Conservation (phyloP, 495 filamentous ascomycete genomes). For the Cetradonia linearis region DNA sequence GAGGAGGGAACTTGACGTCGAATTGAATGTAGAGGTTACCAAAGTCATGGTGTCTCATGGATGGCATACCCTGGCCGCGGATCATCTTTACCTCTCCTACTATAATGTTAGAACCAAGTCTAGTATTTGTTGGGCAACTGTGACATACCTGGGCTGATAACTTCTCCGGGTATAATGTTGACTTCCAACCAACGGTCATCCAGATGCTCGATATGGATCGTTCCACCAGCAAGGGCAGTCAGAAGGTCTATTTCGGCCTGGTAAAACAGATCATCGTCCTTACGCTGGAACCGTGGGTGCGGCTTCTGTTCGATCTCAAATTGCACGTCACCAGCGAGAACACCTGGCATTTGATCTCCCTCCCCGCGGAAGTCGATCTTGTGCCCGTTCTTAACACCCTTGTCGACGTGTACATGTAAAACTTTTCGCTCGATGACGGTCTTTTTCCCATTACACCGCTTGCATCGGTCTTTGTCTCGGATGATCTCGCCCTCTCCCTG, state of each 20-base stretch:
- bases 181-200: constrained; percentile 94
- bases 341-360: constrained; percentile 91
- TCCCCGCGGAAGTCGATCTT: constrained; percentile 95
- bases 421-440: constrained; percentile 95
- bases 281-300: constrained; percentile 86
- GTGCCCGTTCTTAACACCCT: constrained; percentile 82
- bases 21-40: constrained; percentile 98
- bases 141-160: constrained; percentile 79
- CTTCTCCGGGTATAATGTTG: constrained; percentile 82
- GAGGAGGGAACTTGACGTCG: constrained; percentile 83
- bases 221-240: constrained; percentile 84
- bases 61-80: constrained; percentile 96
- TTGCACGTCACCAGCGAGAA: constrained; percentile 85
- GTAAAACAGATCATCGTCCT: constrained; percentile 93
- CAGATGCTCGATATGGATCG: constrained; percentile 86
- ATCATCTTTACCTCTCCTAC: constrained; percentile 86
- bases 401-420: constrained; percentile 94
- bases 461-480: constrained; percentile 92
- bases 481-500: constrained; percentile 94
- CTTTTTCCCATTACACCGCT: constrained; percentile 91
- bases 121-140: not conserved
- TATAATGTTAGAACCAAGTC: constrained; percentile 23
- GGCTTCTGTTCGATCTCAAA: constrained; percentile 99
- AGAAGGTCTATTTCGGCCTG: constrained; percentile 92
- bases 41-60: constrained; percentile 86